Conservation (phyloP, 2,329 filamentous ascomycete species). For the Ramularia endophylla region DNA sequence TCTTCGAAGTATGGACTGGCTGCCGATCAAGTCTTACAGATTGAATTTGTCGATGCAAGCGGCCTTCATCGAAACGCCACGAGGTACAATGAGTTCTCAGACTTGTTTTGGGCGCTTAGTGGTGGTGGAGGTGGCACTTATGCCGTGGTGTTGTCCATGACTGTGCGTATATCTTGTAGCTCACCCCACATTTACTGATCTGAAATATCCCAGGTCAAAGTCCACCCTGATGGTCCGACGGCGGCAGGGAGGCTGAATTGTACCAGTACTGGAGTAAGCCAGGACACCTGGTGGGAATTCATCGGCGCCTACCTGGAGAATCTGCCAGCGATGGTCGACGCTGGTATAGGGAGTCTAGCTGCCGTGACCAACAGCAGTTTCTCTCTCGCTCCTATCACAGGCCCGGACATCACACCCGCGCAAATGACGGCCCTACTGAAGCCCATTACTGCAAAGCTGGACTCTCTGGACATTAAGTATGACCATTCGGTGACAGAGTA, state of each 20-base stretch:
- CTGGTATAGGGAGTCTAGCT: conserved; percentile 47
- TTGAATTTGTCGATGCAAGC: conserved; percentile 42
- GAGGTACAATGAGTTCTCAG: conserved; percentile 40
- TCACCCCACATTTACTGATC: too few species aligned
- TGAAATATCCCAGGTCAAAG: too few species aligned
- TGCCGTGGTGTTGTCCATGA: conserved; percentile 52
- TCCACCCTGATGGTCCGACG: conserved; percentile 41
- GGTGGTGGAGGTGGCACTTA: conserved; percentile 57
- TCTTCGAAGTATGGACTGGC: conserved; percentile 51
- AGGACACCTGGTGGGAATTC: conserved; percentile 28
- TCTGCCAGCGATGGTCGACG: conserved; percentile 46
- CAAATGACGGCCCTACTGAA: conserved; percentile 43
- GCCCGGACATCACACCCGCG: conserved; percentile 40
- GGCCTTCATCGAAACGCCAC: conserved; percentile 47
- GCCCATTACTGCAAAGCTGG: conserved; percentile 40
- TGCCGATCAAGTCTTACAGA: conserved; percentile 53
- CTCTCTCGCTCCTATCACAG: conserved; percentile 42
- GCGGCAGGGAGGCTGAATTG: conserved; percentile 44
- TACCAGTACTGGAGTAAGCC: conserved; percentile 17
- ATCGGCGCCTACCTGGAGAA: conserved; percentile 44
- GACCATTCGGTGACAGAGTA: conserved; percentile 9
- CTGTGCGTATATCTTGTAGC: too few species aligned
- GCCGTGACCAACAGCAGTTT: conserved; percentile 44
- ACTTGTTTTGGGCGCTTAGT: conserved; percentile 59
- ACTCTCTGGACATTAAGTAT: conserved; percentile 32